Conservation (phyloP, 2,329 filamentous ascomycete species). For the Biscogniauxia mediterranea region DNA sequence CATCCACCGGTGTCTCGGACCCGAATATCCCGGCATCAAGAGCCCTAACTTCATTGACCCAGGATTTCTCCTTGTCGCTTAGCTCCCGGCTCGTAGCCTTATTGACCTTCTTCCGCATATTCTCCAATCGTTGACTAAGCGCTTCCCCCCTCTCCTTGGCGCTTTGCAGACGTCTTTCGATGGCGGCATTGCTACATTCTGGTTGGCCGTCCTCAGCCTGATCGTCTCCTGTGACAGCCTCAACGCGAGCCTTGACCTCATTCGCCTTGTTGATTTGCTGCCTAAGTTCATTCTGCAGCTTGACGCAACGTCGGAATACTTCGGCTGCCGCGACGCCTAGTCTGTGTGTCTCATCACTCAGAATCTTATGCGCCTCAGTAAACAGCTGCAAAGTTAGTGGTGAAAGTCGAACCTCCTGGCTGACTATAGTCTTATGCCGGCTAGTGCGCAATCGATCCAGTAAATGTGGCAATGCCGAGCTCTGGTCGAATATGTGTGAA, state of each 20-base stretch:
- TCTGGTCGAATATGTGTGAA: constrained; percentile 57
- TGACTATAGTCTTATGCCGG: constrained; percentile 59
- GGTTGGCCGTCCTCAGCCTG: constrained; percentile 48
- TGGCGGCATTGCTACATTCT: constrained; percentile 53
- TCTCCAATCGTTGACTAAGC: constrained; percentile 52
- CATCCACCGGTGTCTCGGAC: constrained; percentile 29
- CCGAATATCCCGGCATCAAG: constrained; percentile 43
- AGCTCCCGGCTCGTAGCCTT: constrained; percentile 50
- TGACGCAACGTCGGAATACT: constrained; percentile 68
- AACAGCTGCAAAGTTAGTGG: constrained; percentile 70
- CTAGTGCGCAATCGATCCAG: constrained; percentile 58
- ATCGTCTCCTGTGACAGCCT: constrained; percentile 62
- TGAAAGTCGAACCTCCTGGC: constrained; percentile 67
- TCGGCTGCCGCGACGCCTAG: constrained; percentile 70
- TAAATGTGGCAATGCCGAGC: constrained; percentile 54
- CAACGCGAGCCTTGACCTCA: constrained; percentile 64
- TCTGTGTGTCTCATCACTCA: constrained; percentile 66
- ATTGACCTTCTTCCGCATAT: constrained; percentile 39
- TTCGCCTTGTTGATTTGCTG: constrained; percentile 66
- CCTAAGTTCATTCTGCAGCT: constrained; percentile 64
- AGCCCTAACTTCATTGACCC: constrained; percentile 41
- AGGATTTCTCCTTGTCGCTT: constrained; percentile 61
- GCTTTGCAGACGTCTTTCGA: constrained; percentile 52
- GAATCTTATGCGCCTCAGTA: constrained; percentile 68
- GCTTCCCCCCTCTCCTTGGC: constrained; percentile 48